phyloP scores from a whole-genome alignment of 371 early-diverging fungal genomes.

The Mortierella sp. region DNA sequence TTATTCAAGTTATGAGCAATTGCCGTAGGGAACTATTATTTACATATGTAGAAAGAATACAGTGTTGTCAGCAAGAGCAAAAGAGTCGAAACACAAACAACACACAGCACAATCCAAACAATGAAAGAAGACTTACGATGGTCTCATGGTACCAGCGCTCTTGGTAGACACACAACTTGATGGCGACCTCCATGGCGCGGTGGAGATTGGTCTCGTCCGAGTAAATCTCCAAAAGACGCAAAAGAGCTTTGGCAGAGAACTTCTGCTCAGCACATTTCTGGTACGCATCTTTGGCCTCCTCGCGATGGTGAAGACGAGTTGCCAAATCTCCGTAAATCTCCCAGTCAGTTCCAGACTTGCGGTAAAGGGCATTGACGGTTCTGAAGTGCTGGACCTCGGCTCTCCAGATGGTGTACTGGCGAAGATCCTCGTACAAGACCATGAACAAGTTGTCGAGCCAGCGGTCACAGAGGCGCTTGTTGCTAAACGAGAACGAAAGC shows the following conservation, averaged over 20 bases:
- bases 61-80: background rate
- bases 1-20: slow-evolving; percentile 86
- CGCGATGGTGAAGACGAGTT: slow-evolving; percentile 85
- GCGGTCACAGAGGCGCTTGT: slow-evolving; percentile 97
- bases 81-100: background rate
- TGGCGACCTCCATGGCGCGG: slow-evolving; percentile 83
- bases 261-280: slow-evolving; percentile 89
- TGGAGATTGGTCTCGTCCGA: slow-evolving; percentile 83
- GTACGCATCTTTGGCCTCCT: slow-evolving; percentile 93
- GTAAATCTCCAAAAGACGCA: slow-evolving; percentile 86
- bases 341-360: slow-evolving; percentile 96
- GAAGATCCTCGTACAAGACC: slow-evolving; percentile 96
- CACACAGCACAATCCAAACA: background rate
- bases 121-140: slow-evolving; percentile 68
- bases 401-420: slow-evolving; percentile 92
- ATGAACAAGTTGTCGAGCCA: slow-evolving; percentile 99
- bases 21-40: slow-evolving; percentile 85
- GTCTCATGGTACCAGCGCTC: slow-evolving; percentile 90
- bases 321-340: slow-evolving; percentile 95
- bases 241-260: slow-evolving; percentile 91
- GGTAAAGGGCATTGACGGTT: slow-evolving; percentile 66
- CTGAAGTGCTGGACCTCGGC: slow-evolving; percentile 81
- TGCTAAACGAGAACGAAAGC: slow-evolving; percentile 77
- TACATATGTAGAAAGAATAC: background rate
- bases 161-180: slow-evolving; percentile 84